Percentiles rank a stretch among this genome's conserved stretches.
These are phyloP conservation scores for Wickerhamomyces strasburgensis DNA, from an alignment of 805 yeast species.

Conservation along the genomic window DNA sequence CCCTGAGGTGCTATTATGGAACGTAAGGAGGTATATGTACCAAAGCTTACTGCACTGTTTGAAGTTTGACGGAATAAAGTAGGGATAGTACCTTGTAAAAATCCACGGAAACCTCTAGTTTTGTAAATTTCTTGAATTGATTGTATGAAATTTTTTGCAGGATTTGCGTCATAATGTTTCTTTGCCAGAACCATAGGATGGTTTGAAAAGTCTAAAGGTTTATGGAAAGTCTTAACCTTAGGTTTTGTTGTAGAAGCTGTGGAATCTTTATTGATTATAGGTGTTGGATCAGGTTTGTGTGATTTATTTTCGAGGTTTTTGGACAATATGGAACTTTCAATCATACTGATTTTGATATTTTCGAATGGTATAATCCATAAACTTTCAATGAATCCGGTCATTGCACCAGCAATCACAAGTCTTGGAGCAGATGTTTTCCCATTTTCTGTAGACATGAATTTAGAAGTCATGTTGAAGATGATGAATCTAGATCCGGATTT, in stretches of 20 bases:
- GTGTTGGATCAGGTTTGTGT: too few relatives aligned
- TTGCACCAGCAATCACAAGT: slow-evolving; percentile 74
- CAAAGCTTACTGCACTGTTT: slow-evolving; percentile 77
- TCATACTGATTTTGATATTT: slow-evolving; percentile 72
- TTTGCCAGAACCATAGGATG: slow-evolving; percentile 29
- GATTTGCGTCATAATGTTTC: slow-evolving; percentile 40
- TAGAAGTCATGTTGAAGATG: slow-evolving; percentile 69
- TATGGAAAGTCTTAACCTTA: slow-evolving; percentile 31
- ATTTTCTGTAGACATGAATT: slow-evolving; percentile 54
- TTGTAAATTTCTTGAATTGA: slow-evolving; percentile 62
- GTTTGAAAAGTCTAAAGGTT: slow-evolving; percentile 16
- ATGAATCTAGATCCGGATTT: slow-evolving; percentile 73
- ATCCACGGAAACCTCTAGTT: slow-evolving; percentile 71
- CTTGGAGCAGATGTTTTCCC: slow-evolving; percentile 74
- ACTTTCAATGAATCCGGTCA: slow-evolving; percentile 82
- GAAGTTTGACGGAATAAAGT: slow-evolving; percentile 76
- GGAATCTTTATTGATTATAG: too few relatives aligned
- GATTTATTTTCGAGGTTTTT: slow-evolving; percentile 22
- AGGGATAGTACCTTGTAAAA: slow-evolving; percentile 77
- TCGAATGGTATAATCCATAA: slow-evolving; percentile 88
- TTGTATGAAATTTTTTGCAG: slow-evolving; percentile 47
- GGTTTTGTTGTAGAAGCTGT: slow-evolving; percentile 27
- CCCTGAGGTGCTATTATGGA: slow-evolving; percentile 59
- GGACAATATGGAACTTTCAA: slow-evolving; percentile 53
- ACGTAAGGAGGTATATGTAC: slow-evolving; percentile 72